Evolutionary conservation across 495 filamentous ascomycete species (phyloP), one percentile per base, ranked within the genome.

Genomic region (Penicillium steckii): DNA sequence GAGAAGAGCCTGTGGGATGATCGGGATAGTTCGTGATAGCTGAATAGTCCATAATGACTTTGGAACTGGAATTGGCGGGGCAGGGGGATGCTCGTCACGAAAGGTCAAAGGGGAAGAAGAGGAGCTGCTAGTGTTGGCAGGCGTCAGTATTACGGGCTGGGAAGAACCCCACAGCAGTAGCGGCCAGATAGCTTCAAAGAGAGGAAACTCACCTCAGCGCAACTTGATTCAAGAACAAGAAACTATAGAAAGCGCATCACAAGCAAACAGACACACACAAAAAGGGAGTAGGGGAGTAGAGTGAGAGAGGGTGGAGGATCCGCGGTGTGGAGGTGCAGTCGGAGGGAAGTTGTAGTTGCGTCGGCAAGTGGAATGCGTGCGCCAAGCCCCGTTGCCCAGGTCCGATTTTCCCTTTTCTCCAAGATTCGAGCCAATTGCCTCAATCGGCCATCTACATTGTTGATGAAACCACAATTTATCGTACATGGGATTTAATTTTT

Each of bases 11-110:
- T 18, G 73, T 77, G 9, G 84, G 80, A 57, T 89, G 75, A 7
- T 91, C 88, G 12, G 84, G 82, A 68, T 94, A 90, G 58, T 82
- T 70, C 61, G 87, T 83, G 22, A 90, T 80, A 46, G 86, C 69
- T 44, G 89, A 89, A 71, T 94, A 96, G 70, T 96, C 91, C 91
- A 96, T 96, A 17, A 48, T 58, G 35, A 43, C n/a, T n/a, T 46
- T 32, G 25, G 40, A 32, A 46, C 44, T 55, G 38, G 48, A 61
- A 48, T 54, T 50, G 65, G 51, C 30, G 57, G 62, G 53, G n/a
- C n/a, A n/a, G n/a, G 37, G 50, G 26, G 26, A 5, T 27, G 4
- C 5, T 38, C 44, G 50, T 63, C 59, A 62, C 49, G 47, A 55
- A 44, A 50, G 53, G 48, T 13, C 41, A 57, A 54, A 51, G 57